Conservation (phyloP, 192 early-diverging fungal species). For the Chytriomyces hyalinus region DNA sequence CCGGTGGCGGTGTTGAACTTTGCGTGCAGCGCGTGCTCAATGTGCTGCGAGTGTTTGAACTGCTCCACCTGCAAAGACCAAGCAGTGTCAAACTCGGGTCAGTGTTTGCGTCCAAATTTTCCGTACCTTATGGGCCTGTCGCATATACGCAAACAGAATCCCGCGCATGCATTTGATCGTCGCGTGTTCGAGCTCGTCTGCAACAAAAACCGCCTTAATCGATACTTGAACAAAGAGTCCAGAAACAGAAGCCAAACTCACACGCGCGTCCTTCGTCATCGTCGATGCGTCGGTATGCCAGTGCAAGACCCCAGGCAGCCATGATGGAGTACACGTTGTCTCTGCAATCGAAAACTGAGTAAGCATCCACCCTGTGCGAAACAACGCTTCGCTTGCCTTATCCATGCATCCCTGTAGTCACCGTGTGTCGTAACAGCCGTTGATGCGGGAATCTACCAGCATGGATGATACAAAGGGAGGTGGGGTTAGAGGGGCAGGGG, state of each 20-base stretch:
- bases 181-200: conserved; percentile 84
- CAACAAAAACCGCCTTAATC: background rate
- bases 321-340: conserved; percentile 92
- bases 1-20: conserved; percentile 86
- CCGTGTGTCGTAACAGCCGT: conserved; percentile 86
- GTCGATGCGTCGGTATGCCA: conserved; percentile 84
- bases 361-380: background rate
- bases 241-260: conserved; percentile 46
- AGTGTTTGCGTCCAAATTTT: background rate
- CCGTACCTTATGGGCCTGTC: conserved; percentile 75
- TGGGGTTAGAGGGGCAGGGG: background rate
- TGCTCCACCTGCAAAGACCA: conserved; percentile 65
- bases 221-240: background rate
- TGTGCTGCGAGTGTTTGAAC: conserved; percentile 80
- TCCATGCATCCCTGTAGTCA: conserved; percentile 87
- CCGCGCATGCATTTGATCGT: conserved; percentile 88
- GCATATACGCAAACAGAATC: conserved; percentile 79
- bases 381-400: conserved; percentile 55
- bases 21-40: conserved; percentile 81
- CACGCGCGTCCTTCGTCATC: conserved; percentile 81
- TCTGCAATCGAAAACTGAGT: conserved; percentile 42
- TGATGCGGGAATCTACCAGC: conserved; percentile 73
- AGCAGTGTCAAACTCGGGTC: no score
- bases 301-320: conserved; percentile 81
- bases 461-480: background rate